Evolutionary conservation across 495 filamentous ascomycete genomes (phyloP).

Genomic region (Talaromyces adpressus): DNA sequence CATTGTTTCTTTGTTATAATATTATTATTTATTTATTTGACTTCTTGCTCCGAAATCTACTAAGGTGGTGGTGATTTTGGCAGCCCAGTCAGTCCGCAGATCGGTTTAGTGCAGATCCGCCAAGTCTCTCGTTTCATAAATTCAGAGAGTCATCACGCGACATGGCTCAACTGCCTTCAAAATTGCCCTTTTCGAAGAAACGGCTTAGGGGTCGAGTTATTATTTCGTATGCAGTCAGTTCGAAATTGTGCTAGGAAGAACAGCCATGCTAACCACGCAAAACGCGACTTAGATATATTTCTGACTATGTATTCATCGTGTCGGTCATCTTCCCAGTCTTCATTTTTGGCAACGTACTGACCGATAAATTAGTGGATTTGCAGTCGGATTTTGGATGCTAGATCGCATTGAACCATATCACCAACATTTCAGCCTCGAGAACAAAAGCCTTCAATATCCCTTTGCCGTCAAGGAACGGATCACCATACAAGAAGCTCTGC

Average conservation of each 20-base stretch:
- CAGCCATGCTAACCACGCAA: background rate
- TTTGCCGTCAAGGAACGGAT: slow-evolving; percentile 70
- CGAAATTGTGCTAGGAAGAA: background rate
- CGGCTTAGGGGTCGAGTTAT: slow-evolving; percentile 41
- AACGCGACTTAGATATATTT: slow-evolving; percentile 44
- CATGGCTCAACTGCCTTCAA: slow-evolving; percentile 20
- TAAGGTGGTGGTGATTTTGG: background rate
- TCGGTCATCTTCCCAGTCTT: slow-evolving; percentile 30
- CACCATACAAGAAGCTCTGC: slow-evolving; percentile 46
- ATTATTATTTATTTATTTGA: background rate
- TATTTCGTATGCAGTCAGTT: slow-evolving; percentile 39
- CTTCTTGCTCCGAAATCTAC: background rate
- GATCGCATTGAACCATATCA: slow-evolving; percentile 50
- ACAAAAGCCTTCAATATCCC: slow-evolving; percentile 62
- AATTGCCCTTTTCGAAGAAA: slow-evolving; percentile 48
- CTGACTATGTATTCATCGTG: slow-evolving; percentile 64
- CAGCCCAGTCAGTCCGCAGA: background rate
- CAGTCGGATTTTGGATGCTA: slow-evolving; percentile 46
- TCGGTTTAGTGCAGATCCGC: background rate
- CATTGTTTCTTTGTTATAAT: background rate
- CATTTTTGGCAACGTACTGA: slow-evolving; percentile 23
- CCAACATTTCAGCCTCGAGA: slow-evolving; percentile 51
- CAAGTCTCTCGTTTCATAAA: background rate
- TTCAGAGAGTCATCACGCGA: background rate
- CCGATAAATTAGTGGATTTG: slow-evolving; percentile 28